phyloP scores from a whole-genome alignment of 1,284 basidiomycete species.

The Amylostereum areolatum region DNA sequence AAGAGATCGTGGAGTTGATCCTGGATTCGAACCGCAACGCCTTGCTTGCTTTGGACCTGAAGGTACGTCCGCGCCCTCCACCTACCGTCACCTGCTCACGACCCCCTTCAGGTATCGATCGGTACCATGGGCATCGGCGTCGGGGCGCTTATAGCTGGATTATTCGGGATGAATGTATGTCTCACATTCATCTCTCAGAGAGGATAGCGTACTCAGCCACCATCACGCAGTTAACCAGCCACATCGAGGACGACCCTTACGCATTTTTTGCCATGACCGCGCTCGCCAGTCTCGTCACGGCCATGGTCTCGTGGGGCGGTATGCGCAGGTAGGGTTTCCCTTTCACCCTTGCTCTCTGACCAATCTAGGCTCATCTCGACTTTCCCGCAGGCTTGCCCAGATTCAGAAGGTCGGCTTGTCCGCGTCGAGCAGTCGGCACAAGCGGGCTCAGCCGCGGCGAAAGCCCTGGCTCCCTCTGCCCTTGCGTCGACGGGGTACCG shows the following conservation, averaged over 20 bases:
- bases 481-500: conserved; percentile 37
- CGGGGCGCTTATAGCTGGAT: conserved; percentile 88
- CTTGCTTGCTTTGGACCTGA: conserved; percentile 85
- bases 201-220: conserved; percentile 6
- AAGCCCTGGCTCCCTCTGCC: conserved; percentile 53
- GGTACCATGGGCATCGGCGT: conserved; percentile 87
- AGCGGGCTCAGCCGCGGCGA: conserved; percentile 8
- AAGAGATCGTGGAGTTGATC: conserved; percentile 96
- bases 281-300: conserved; percentile 44
- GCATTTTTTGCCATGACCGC: conserved; percentile 64
- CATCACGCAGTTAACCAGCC: conserved; percentile 53
- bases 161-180: conserved; percentile 95
- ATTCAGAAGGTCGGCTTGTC: conserved; percentile 40
- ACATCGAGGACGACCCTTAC: conserved; percentile 61
- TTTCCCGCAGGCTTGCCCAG: conserved; percentile 10
- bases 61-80: conserved; percentile 37
- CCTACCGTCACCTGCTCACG: neutral
- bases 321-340: conserved; percentile 45
- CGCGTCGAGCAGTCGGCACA: conserved; percentile 27
- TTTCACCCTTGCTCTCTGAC: conserved; percentile 1
- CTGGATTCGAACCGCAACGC: conserved; percentile 95
- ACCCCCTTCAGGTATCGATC: conserved; percentile 71
- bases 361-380: conserved; percentile 13
- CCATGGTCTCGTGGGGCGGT: conserved; percentile 53
- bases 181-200: neutral